Base-by-base conservation (phyloP, 2,329 filamentous ascomycete species). In the Fusarium mangiferae region DNA sequence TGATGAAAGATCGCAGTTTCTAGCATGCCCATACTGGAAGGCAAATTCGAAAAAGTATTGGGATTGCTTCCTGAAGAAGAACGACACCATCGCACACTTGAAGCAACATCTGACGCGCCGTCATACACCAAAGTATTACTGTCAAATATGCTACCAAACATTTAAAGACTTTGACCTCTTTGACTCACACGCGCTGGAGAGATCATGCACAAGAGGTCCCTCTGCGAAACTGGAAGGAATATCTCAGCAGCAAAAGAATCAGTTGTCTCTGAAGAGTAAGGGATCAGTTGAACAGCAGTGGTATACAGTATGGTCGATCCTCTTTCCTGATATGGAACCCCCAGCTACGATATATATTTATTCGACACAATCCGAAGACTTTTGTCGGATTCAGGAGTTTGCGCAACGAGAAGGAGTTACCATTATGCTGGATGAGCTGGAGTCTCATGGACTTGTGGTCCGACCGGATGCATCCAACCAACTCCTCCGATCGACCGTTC, bases 91-190 rank as follows among this genome's bases (percentile, higher is more conserved):
- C 9, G 22, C 38, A 18, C 39, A 57, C 10, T 24, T 57, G 1
- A 57, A 57, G 7, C 39, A 57, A 13, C 54, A 57, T 24, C 13
- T 57, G 8, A 33, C 54, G 6, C 39, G 54, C 0, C 54, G 54
- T 6, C 39, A 57, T 13, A 57, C 54, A 14, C 54, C 39, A 0
- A 44, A 35, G 22, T 57, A 33, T 12, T 57, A 57, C 12, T 57
- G 28, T 12, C 39, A 57, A 11, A 26, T 44, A 2, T 57, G 54
- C 2, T 57, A 57, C 10, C 0, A 33, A 14, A 57, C 38, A 0
- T 57, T 57, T 1, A 26, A 0, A 22, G 54, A 57, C 0, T 44
- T 9, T 5, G 12, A 30, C 33, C 26, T 44, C 0, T 45, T 33
- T 12, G 39, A 57, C 22, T 35, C 22, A 5, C 54, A 57, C 7